Percentiles rank a stretch among this genome's conserved stretches.
These are phyloP conservation scores for Podila epicladia DNA, from an alignment of 192 early-diverging fungal species.

Conservation along the genomic window DNA sequence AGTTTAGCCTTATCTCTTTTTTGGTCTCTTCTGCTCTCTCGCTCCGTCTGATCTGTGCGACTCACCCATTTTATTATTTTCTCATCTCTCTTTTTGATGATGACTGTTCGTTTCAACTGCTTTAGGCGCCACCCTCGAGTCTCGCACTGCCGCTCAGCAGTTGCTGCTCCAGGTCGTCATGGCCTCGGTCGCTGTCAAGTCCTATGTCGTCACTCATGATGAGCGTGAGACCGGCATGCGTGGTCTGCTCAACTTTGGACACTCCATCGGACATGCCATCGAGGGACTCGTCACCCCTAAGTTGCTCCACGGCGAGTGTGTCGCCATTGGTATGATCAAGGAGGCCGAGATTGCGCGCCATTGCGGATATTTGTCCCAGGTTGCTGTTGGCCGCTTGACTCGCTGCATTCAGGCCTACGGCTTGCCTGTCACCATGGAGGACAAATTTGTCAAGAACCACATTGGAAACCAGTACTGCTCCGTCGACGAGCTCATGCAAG, in stretches of 20 bases:
- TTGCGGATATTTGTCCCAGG: constrained; percentile 86
- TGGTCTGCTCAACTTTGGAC: constrained; percentile 96
- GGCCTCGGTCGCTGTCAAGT: constrained; percentile 91
- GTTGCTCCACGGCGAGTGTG: constrained; percentile 96
- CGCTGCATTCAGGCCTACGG: constrained; percentile 87
- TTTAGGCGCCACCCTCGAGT: constrained; percentile 63
- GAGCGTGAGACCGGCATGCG: constrained; percentile 96
- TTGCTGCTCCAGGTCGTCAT: constrained; percentile 87
- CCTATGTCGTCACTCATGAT: constrained; percentile 94
- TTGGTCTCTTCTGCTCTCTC: too few relatives aligned
- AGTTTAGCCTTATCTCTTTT: neutral
- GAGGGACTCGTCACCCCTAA: constrained; percentile 91
- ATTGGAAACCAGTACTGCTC: constrained; percentile 71
- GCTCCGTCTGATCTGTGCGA: constrained; percentile 1
- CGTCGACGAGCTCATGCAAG: constrained; percentile 87
- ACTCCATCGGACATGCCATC: constrained; percentile 96
- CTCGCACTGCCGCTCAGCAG: constrained; percentile 69
- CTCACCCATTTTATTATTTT: neutral
- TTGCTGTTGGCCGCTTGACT: constrained; percentile 85
- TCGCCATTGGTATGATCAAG: constrained; percentile 93
- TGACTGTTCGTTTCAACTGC: neutral
- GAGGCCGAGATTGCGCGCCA: constrained; percentile 94
- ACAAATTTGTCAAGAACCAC: constrained; percentile 73
- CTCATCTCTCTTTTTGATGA: neutral
- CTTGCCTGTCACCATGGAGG: constrained; percentile 86